phyloP scores from a whole-genome alignment of 2,329 filamentous ascomycete species.

The Teratosphaeria epicoccoides region DNA sequence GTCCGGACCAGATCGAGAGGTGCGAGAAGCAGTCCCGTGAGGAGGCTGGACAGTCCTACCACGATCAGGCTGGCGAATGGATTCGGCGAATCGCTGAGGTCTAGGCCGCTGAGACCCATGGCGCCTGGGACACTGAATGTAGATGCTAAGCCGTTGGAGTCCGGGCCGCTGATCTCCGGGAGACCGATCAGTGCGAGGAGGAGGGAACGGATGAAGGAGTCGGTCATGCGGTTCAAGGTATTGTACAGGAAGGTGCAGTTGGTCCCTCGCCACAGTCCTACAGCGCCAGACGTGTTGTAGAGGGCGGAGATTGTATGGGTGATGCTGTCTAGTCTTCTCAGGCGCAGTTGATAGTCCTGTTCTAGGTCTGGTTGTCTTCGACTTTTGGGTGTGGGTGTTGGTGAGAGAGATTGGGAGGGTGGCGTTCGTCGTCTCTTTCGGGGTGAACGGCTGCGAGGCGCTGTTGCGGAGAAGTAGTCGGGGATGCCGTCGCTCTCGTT shows the following conservation, averaged over 20 bases:
- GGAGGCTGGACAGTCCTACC: slow-evolving; percentile 51
- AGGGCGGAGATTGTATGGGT: slow-evolving; percentile 78
- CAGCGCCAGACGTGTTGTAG: slow-evolving; percentile 79
- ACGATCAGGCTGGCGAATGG: slow-evolving; percentile 73
- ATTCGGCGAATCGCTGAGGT: slow-evolving; percentile 71
- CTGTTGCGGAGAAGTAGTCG: slow-evolving; percentile 70
- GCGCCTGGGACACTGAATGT: slow-evolving; percentile 38
- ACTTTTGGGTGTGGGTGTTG: slow-evolving; percentile 19
- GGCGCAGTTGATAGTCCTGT: slow-evolving; percentile 48
- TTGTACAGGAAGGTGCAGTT: slow-evolving; percentile 90
- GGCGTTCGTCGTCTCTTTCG: slow-evolving; percentile 25
- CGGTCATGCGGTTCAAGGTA: slow-evolving; percentile 72
- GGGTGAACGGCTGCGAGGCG: slow-evolving; percentile 43
- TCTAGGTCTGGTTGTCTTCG: slow-evolving; percentile 11
- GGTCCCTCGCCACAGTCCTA: slow-evolving; percentile 88
- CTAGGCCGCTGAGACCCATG: slow-evolving; percentile 47
- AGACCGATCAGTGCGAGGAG: slow-evolving; percentile 85
- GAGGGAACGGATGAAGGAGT: slow-evolving; percentile 84
- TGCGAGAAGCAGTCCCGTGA: slow-evolving; percentile 69
- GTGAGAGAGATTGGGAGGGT: slow-evolving; percentile 13
- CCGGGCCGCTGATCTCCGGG: slow-evolving; percentile 70
- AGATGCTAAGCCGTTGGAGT: slow-evolving; percentile 52
- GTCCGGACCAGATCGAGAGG: slow-evolving; percentile 87
- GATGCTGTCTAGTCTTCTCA: slow-evolving; percentile 69
- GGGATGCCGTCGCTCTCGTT: slow-evolving; percentile 47